Percentiles rank a stretch among this genome's conserved stretches.
These are phyloP conservation scores for Pythium sp. DNA, from an alignment of 352 stramenopile species.

Conservation along the genomic window DNA sequence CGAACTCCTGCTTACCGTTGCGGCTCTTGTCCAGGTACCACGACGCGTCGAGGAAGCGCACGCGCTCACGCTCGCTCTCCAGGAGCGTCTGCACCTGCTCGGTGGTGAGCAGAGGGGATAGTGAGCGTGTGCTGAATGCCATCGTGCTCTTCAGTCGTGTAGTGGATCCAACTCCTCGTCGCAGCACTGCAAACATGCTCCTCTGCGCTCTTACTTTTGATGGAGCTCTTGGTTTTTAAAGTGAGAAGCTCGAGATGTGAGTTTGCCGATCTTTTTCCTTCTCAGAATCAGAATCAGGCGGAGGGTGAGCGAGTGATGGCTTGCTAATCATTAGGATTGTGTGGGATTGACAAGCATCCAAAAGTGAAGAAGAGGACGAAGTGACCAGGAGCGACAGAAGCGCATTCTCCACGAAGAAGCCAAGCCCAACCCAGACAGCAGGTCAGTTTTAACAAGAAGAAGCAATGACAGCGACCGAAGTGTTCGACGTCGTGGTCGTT, in stretches of 20 bases:
- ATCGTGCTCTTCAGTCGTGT: slow-evolving; percentile 1
- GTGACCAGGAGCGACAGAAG: background rate
- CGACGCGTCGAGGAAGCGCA: slow-evolving; percentile 76
- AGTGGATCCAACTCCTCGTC: background rate
- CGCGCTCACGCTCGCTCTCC: slow-evolving; percentile 22
- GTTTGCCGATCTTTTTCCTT: background rate
- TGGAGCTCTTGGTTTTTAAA: background rate
- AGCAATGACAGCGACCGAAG: background rate
- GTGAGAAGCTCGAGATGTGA: background rate
- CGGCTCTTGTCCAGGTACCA: slow-evolving; percentile 82
- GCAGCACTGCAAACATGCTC: slow-evolving; percentile 9
- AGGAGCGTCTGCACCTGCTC: slow-evolving; percentile 41
- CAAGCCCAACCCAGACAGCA: background rate
- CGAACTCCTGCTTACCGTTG: slow-evolving; percentile 61
- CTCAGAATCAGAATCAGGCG: background rate
- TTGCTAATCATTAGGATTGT: background rate
- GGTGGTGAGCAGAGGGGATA: slow-evolving; percentile 54
- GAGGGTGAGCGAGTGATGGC: background rate
- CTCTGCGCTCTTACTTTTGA: background rate
- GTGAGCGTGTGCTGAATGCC: slow-evolving; percentile 11
- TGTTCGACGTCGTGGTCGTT: slow-evolving; percentile 53
- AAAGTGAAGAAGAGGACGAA: background rate
- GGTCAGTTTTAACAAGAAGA: background rate
- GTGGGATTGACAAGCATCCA: background rate
- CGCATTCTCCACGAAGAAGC: background rate